Evolutionary conservation across 768 basidiomycete genomes (phyloP).

Genomic region (Kwoniella europaea): DNA sequence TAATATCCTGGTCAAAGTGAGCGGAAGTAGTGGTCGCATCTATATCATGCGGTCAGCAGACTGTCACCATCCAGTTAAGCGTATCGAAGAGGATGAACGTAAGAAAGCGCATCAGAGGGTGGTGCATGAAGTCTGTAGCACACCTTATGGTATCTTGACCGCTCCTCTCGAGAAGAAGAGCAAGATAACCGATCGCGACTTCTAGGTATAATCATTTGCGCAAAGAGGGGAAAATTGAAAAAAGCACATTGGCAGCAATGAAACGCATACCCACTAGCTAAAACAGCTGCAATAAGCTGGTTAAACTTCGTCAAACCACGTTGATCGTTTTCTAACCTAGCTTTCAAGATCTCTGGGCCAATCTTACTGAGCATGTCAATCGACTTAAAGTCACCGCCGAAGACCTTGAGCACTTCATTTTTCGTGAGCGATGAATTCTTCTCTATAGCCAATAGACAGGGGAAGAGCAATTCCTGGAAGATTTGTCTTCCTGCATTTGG

Average conservation of each 20-base stretch:
- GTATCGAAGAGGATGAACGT: background rate
- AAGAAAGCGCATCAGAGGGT: slow-evolving; percentile 17
- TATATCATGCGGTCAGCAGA: slow-evolving; percentile 47
- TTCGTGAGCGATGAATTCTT: slow-evolving; percentile 12
- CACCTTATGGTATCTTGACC: slow-evolving; percentile 1
- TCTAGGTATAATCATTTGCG: slow-evolving; percentile 23
- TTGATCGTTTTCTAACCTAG: slow-evolving; percentile 2
- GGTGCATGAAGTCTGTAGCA: slow-evolving; percentile 28
- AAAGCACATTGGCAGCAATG: background rate
- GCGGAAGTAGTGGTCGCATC: slow-evolving; percentile 71
- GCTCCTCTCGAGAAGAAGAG: background rate
- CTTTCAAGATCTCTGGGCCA: slow-evolving; percentile 18
- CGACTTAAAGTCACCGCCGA: slow-evolving; percentile 18
- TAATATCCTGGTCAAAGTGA: slow-evolving; percentile 61
- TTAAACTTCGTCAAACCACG: slow-evolving; percentile 15
- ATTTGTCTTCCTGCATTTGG: slow-evolving; percentile 62
- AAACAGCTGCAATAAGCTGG: slow-evolving; percentile 12
- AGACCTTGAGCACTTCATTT: slow-evolving; percentile 57
- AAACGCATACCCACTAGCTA: slow-evolving; percentile 16
- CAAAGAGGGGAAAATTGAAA: background rate
- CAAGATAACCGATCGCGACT: slow-evolving; percentile 16
- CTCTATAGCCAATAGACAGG: slow-evolving; percentile 59
- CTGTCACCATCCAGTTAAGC: too few species aligned
- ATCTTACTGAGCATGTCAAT: slow-evolving; percentile 15
- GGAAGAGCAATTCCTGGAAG: slow-evolving; percentile 66